Evolutionary conservation across 805 yeast species (phyloP).

Genomic region (Saccharomycopsis microspora): DNA sequence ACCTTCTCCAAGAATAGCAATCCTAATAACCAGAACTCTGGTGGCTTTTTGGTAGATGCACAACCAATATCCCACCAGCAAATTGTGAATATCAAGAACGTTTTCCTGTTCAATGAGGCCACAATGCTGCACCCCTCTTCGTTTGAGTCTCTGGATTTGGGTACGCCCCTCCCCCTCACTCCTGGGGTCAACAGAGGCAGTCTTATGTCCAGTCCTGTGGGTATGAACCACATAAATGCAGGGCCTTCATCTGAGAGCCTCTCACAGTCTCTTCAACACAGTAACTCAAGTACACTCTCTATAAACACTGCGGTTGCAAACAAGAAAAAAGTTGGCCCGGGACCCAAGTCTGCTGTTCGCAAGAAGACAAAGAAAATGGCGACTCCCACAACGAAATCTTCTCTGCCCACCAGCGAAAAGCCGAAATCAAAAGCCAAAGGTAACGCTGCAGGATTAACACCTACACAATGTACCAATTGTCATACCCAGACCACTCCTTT

Average conservation of each 20-base stretch:
- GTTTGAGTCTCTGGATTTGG: too few species aligned
- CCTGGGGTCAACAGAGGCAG: too few species aligned
- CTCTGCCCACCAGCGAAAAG: neutral
- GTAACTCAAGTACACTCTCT: too few species aligned
- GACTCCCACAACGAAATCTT: neutral
- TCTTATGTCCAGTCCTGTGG: neutral
- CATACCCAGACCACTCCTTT: slow-evolving; percentile 87
- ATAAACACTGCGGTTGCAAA: too few species aligned
- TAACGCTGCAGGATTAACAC: slow-evolving; percentile 9
- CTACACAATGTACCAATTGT: slow-evolving; percentile 70
- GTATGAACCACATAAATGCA: neutral
- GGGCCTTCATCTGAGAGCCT: too few species aligned
- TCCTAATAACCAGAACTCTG: neutral
- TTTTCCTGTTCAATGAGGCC: slow-evolving; percentile 6
- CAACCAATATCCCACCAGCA: slow-evolving; percentile 4
- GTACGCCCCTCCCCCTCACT: too few species aligned
- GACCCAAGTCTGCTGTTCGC: neutral
- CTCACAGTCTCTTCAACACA: too few species aligned
- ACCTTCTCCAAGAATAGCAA: neutral
- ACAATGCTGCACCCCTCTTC: too few species aligned
- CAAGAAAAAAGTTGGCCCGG: neutral
- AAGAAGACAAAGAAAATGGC: neutral
- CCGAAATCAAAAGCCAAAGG: neutral
- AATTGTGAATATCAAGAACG: slow-evolving; percentile 9
- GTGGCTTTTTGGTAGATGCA: neutral